A percentile compares a stretch with the other conserved stretches of the same genome.
These are phyloP conservation scores for Diaporthe sp. DNA, from an alignment of 2,329 filamentous ascomycete genomes.

Conservation along the genomic window DNA sequence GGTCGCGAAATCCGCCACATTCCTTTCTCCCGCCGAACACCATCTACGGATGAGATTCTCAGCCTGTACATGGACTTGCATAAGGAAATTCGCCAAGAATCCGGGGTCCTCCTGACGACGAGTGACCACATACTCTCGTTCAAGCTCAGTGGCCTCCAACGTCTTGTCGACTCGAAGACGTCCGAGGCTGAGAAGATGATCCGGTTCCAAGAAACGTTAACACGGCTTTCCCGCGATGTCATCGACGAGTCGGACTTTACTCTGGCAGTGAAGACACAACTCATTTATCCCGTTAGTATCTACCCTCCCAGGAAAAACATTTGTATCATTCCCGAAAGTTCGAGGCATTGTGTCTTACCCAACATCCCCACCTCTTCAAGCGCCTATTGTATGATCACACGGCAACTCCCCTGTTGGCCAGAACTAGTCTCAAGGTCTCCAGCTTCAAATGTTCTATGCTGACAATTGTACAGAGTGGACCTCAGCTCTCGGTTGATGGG, in stretches of 20 bases:
- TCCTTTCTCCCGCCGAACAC: conserved; percentile 65
- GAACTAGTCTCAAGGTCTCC: too few relatives aligned
- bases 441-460: too few relatives aligned
- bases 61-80: conserved; percentile 52
- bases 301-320: too few relatives aligned
- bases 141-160: conserved; percentile 69
- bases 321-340: too few relatives aligned
- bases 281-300: conserved; percentile 70
- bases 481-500: conserved; percentile 59
- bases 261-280: conserved; percentile 62
- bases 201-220: conserved; percentile 60
- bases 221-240: conserved; percentile 64
- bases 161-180: conserved; percentile 58
- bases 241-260: conserved; percentile 73
- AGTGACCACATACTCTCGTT: conserved; percentile 76
- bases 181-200: conserved; percentile 59
- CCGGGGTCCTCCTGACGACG: conserved; percentile 67
- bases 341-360: too few relatives aligned
- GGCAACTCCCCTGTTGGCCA: too few relatives aligned
- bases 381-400: too few relatives aligned
- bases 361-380: too few relatives aligned
- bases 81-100: conserved; percentile 49
- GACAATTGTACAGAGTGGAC: too few relatives aligned
- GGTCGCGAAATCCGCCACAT: conserved; percentile 64
- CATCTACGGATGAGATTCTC: conserved; percentile 45